Base-by-base conservation (phyloP, 345 rosid species). In the Syzygium aromaticum region DNA sequence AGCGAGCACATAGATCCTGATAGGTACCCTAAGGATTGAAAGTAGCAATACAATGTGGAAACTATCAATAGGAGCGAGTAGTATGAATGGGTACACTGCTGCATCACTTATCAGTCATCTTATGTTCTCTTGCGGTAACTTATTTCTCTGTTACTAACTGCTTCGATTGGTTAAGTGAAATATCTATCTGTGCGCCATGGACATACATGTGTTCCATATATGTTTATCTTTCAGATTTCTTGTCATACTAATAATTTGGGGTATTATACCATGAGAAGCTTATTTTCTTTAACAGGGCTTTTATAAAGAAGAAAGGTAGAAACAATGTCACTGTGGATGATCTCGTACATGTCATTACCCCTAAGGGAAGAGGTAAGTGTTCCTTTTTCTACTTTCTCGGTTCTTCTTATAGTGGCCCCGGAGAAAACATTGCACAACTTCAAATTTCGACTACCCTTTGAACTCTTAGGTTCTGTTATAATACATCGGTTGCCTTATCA, bases 271-370 rank as follows among this genome's bases (percentile, higher is more conserved):
- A 85, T 83, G 73, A 11, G 64, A 40, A 33, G 64, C 53, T 33
- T 52, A 51, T 53, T 63, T 28, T 30, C 51, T 51, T 33, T 52
- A 30, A 53, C 51, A 97, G 98, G 95, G 95, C 93, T 86, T 94
- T 92, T 90, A 90, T 90, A 57, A 93, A 91, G 94, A 93, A 96
- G 93, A 95, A 95, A 89, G 98, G 97, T 25, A 93, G 95, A 89
- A 94, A 92, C 88, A 94, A 94, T 86, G 96, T 96, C 22, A 94
- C 95, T 17, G 93, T 96, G 33, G 99, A 97, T 90, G 98, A 96
- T 86, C 96, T 97, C 51, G 92, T 96, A 38, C 93, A 94, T 87
- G 93, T 92, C 38, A 94, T 97, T 67, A 94, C 98, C 33, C 97
- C 98, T 3, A 94, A 93, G 91, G 98, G 98, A 89, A 95, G 99